Base-by-base conservation (phyloP, 352 stramenopile genomes). In the Pythium rhizo-oryzae region DNA sequence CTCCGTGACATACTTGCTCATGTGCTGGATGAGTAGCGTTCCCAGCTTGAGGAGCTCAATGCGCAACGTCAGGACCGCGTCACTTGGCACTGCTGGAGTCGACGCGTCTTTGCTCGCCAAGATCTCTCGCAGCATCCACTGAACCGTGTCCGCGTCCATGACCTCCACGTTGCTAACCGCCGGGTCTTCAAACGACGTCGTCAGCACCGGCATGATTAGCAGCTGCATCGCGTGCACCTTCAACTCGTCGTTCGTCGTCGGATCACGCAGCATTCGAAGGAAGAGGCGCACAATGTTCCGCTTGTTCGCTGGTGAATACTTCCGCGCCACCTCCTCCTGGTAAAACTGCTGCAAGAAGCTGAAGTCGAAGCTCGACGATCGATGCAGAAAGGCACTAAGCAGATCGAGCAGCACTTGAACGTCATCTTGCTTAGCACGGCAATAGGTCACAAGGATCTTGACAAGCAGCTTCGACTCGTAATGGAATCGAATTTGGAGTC, bases 381-480 rank as follows among this genome's bases (percentile, higher is more conserved):
- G 94, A 59, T 99, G 92, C 46, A 99, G 60, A 65, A 99, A 99
- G 18, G 98, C 93, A 1, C 85, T 86, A 11, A 99, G 80, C 76
- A 99, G 89, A 46, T 99, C 97, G 66, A 99, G 91, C 44, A 99
- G 79, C 44, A 99, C 84, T 76, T 99, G 95, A 2, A 98, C 90
- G 68, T 99, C 96, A 24, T 97, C 86, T n/a, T 89, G 89, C 71
- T 97, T 96, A 2, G 80, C 79, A 60, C 91, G 86, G 53, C 93
- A 96, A 81, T 99, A 99, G 35, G 84, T 85, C 21, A 99, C 91
- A 43, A 99, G 80, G 72, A 97, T 98, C 70, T 97, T 98, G 30
- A 98, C 89, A 35, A 99, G 74, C 59, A 97, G 64, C 54, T 97
- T 97, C 2, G 95, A 98, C 80, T 99, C 97, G n/a, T 90, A 79